Conservation (phyloP, 2,329 filamentous ascomycete genomes). For the Talaromyces sp. region DNA sequence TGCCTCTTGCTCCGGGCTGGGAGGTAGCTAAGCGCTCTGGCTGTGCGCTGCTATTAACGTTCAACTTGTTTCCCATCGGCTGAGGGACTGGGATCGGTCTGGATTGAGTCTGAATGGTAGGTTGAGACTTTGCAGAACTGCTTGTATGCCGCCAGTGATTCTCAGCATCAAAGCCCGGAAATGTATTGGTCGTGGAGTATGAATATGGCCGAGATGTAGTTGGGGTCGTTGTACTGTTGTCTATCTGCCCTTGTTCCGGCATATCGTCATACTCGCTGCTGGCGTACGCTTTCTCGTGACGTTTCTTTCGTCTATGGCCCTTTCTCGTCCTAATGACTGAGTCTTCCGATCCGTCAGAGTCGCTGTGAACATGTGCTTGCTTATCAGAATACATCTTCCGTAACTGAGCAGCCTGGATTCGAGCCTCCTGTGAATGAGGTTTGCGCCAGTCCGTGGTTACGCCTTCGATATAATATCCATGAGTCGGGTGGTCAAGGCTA, state of each 20-base stretch:
- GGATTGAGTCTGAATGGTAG: not conserved
- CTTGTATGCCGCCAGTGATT: conserved; percentile 16
- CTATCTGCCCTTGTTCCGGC: conserved; percentile 10
- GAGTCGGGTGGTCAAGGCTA: conserved; percentile 23
- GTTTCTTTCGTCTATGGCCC: not conserved
- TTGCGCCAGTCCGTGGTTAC: conserved; percentile 37
- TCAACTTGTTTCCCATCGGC: not conserved
- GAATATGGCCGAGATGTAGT: conserved; percentile 18
- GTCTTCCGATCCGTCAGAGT: conserved; percentile 27
- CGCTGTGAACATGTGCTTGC: conserved; percentile 40
- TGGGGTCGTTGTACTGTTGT: not conserved
- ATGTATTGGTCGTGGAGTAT: conserved; percentile 14
- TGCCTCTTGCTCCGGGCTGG: conserved; percentile 3
- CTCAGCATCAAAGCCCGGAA: conserved; percentile 16
- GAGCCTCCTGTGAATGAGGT: conserved; percentile 40
- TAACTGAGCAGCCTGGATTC: conserved; percentile 31
- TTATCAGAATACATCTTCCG: conserved; percentile 35
- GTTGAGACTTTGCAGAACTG: not conserved
- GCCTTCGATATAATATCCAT: conserved; percentile 38
- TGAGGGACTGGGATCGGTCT: conserved; percentile 19
- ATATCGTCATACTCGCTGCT: conserved; percentile 9
- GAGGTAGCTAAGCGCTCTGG: conserved; percentile 15
- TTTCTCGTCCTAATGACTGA: not conserved
- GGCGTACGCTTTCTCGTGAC: not conserved
- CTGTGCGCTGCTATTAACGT: not conserved